Conservation (phyloP, 306 rosid species). For the Ormosia semicastrata region DNA sequence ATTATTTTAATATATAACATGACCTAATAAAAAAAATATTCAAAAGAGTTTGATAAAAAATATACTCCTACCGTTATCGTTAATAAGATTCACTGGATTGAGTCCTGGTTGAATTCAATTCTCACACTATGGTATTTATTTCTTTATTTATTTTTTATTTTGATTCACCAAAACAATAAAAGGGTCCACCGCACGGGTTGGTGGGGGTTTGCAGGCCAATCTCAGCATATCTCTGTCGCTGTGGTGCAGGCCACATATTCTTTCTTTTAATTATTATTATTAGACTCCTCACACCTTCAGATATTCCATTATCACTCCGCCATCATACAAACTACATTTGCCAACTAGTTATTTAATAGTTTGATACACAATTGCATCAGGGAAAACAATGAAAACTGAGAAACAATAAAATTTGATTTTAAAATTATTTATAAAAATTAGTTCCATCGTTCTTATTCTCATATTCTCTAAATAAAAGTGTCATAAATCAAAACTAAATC, state of each 20-base stretch:
- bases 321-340: background rate
- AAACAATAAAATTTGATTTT: background rate
- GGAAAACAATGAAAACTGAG: background rate
- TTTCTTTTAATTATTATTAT: background rate
- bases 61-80: too few relatives aligned
- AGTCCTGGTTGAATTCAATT: background rate
- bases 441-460: too few relatives aligned
- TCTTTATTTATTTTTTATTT: background rate
- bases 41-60: too few relatives aligned
- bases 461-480: too few relatives aligned
- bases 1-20: too few relatives aligned
- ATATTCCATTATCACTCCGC: background rate
- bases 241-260: background rate
- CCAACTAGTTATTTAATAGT: background rate
- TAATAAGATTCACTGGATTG: background rate
- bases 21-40: too few relatives aligned
- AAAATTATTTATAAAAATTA: background rate
- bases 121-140: background rate
- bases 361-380: background rate
- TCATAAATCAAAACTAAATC: too few relatives aligned
- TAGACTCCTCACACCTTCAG: background rate
- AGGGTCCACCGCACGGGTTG: slow-evolving; percentile 13
- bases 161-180: background rate
- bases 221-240: slow-evolving; percentile 22
- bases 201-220: slow-evolving; percentile 1